A percentile compares a stretch with the other conserved stretches of the same genome.
Conservation (phyloP, 2,329 filamentous ascomycete genomes). For the Cercospora berteroae region DNA sequence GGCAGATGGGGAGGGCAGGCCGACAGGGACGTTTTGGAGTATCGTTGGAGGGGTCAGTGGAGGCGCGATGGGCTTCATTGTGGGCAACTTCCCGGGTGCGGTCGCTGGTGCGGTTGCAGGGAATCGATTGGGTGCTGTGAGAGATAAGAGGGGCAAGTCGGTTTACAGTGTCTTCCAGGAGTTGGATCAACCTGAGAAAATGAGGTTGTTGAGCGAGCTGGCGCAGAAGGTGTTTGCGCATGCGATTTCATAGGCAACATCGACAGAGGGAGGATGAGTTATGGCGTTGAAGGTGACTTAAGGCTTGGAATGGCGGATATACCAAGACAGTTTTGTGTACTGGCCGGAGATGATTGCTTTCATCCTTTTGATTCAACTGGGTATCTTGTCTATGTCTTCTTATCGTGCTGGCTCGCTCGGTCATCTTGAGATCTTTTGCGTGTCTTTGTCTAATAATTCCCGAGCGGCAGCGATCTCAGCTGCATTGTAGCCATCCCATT, state of each 20-base stretch:
- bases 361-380: neutral
- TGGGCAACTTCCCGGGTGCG: constrained; percentile 86
- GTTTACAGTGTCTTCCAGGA: constrained; percentile 92
- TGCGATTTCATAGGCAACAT: constrained; percentile 50
- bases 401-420: neutral
- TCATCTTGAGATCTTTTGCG: constrained; percentile 37
- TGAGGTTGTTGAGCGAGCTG: constrained; percentile 76
- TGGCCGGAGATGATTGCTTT: neutral
- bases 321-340: constrained; percentile 16
- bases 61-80: constrained; percentile 88
- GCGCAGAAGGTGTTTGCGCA: constrained; percentile 84
- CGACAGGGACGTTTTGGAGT: constrained; percentile 79
- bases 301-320: constrained; percentile 11
- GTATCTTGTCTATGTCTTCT: constrained; percentile 4
- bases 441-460: constrained; percentile 61
- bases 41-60: constrained; percentile 82
- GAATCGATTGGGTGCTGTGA: constrained; percentile 83
- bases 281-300: neutral
- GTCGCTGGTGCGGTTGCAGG: constrained; percentile 89
- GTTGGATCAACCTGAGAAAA: constrained; percentile 77
- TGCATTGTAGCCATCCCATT: constrained; percentile 71
- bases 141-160: constrained; percentile 90
- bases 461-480: constrained; percentile 70
- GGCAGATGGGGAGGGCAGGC: constrained; percentile 64
- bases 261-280: neutral